These are phyloP conservation scores for Epichloe typhina DNA, from an alignment of 2,329 filamentous ascomycete species.

Conservation along the genomic window DNA sequence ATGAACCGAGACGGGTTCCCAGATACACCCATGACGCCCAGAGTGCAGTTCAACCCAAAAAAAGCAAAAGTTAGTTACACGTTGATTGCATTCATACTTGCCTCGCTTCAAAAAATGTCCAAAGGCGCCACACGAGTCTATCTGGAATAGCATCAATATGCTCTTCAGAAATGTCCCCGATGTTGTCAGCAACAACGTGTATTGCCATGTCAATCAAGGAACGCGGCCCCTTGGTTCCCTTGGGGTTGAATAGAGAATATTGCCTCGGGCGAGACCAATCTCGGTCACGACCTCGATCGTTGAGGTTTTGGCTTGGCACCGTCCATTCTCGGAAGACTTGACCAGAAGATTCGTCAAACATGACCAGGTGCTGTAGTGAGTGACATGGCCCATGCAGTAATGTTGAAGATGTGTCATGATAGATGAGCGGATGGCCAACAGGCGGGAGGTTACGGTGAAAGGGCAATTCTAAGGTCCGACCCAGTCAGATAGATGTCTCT, in stretches of 20 bases:
- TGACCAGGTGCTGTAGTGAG: conserved; percentile 6
- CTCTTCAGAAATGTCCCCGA: conserved; percentile 20
- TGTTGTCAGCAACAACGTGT: conserved; percentile 23
- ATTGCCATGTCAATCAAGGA: conserved; percentile 27
- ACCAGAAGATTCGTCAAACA: conserved; percentile 22
- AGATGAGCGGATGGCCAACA: too few species aligned
- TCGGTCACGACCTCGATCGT: conserved; percentile 11
- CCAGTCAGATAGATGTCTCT: too few species aligned
- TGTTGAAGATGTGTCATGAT: too few species aligned
- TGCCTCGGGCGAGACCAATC: conserved; percentile 24
- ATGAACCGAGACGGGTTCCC: neutral
- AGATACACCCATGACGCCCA: neutral
- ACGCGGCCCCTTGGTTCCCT: conserved; percentile 20
- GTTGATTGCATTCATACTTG: conserved; percentile 11
- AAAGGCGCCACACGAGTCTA: conserved; percentile 23
- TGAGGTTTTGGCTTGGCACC: conserved; percentile 15
- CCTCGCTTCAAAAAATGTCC: conserved; percentile 27
- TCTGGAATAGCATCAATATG: conserved; percentile 22
- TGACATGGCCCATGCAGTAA: too few species aligned
- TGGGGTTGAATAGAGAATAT: conserved; percentile 14
- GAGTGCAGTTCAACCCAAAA: neutral
- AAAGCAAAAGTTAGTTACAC: neutral
- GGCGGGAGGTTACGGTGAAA: too few species aligned
- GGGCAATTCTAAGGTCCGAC: too few species aligned
- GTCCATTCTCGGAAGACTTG: conserved; percentile 26